Evolutionary conservation across 371 early-diverging fungal species (phyloP).

Genomic region (Furculomyces boomerangus): DNA sequence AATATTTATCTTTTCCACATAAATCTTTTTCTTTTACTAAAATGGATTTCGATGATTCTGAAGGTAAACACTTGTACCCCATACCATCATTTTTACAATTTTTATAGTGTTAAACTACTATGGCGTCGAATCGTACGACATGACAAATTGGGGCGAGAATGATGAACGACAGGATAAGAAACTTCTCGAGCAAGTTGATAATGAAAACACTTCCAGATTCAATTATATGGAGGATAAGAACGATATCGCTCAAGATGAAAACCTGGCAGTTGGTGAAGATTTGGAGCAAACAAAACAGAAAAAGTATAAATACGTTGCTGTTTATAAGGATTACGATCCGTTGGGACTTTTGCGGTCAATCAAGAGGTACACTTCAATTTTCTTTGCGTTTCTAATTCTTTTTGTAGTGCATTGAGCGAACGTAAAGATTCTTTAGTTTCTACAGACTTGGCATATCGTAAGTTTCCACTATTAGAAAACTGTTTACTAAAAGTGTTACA

Average conservation of each 20-base stretch:
- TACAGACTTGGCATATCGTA: not conserved
- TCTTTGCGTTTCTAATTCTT: not conserved
- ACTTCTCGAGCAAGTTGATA: not conserved
- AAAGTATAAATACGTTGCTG: not conserved
- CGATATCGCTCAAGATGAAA: not conserved
- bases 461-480: not conserved
- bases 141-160: not conserved
- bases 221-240: not conserved
- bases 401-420: not conserved
- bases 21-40: not conserved
- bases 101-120: not conserved
- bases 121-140: not conserved
- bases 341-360: not conserved
- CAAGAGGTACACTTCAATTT: not conserved
- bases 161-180: not conserved
- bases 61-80: not conserved
- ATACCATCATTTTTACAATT: not conserved
- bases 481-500: not conserved
- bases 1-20: not conserved
- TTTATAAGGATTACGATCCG: conserved; percentile 2
- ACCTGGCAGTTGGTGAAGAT: not conserved
- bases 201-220: not conserved
- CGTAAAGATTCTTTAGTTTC: not conserved
- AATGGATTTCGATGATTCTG: not conserved
- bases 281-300: not conserved